phyloP scores from a whole-genome alignment of 148 eudicot genomes.

The Rhododendron ovatum region DNA sequence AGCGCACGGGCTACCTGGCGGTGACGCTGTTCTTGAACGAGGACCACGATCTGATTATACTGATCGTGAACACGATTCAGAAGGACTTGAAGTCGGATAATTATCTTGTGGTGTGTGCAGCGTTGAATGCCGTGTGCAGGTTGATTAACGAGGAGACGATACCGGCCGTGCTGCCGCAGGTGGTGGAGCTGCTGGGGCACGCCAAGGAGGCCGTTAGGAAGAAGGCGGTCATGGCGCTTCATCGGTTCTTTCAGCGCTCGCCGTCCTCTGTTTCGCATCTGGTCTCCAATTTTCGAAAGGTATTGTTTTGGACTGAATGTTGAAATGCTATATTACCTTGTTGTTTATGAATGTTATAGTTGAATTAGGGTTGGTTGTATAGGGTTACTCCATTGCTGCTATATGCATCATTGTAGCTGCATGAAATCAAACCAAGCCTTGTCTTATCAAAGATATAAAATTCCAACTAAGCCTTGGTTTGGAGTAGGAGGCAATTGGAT shows the following conservation, averaged over 20 bases:
- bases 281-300: slow-evolving; percentile 81
- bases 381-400: background rate
- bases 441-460: background rate
- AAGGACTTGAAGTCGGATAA: slow-evolving; percentile 94
- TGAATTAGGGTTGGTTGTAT: background rate
- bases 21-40: slow-evolving; percentile 83
- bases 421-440: background rate
- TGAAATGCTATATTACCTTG: background rate
- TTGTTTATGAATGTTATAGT: background rate
- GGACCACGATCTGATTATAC: slow-evolving; percentile 87
- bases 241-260: slow-evolving; percentile 75
- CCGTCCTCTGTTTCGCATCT: slow-evolving; percentile 79
- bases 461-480: background rate
- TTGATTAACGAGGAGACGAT: slow-evolving; percentile 95
- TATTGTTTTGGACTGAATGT: background rate
- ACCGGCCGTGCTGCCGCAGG: slow-evolving; percentile 88
- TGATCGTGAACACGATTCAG: slow-evolving; percentile 95
- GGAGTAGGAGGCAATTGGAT: background rate
- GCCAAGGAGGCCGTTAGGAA: slow-evolving; percentile 87
- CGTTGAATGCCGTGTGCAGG: slow-evolving; percentile 85
- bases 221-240: slow-evolving; percentile 99
- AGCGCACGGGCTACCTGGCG: slow-evolving; percentile 88
- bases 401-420: background rate
- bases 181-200: slow-evolving; percentile 79
- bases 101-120: slow-evolving; percentile 82